These are phyloP conservation scores for Diaporthe helianthi DNA, from an alignment of 2,329 filamentous ascomycete genomes.

Conservation along the genomic window DNA sequence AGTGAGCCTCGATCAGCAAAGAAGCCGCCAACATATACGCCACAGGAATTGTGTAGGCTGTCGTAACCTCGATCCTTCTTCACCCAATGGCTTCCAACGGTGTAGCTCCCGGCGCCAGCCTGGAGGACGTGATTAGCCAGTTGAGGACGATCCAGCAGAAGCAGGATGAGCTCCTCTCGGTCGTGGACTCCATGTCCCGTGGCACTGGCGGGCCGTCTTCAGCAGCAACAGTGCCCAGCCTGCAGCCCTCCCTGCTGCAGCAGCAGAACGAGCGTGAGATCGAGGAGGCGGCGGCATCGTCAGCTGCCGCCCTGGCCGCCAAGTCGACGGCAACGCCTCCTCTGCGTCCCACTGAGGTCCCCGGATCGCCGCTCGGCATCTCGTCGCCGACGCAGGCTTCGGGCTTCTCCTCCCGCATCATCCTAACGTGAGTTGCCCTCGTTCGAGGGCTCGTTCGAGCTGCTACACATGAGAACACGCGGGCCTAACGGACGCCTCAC, in stretches of 20 bases:
- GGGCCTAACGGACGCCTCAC: constrained; percentile 1
- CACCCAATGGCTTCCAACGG: constrained; percentile 31
- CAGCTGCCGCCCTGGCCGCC: constrained; percentile 36
- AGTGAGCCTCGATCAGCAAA: constrained; percentile 10
- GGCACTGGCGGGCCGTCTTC: constrained; percentile 1
- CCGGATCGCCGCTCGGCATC: constrained; percentile 14
- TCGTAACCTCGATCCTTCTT: background rate
- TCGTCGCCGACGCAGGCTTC: constrained; percentile 24
- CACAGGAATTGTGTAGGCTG: constrained; percentile 17
- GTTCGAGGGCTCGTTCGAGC: no score
- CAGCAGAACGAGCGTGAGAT: constrained; percentile 30
- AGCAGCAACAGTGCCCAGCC: background rate
- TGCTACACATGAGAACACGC: background rate
- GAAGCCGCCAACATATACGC: constrained; percentile 5
- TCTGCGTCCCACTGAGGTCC: constrained; percentile 37
- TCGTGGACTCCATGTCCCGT: constrained; percentile 32
- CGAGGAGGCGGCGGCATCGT: constrained; percentile 31
- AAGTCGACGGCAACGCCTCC: constrained; percentile 38
- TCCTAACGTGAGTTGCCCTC: constrained; percentile 33
- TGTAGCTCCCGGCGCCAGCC: constrained; percentile 28
- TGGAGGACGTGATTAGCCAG: constrained; percentile 34
- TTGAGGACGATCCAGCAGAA: constrained; percentile 34
- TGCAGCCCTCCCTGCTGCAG: constrained; percentile 25
- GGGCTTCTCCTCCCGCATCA: constrained; percentile 33
- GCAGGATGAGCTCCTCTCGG: constrained; percentile 34